Percentiles rank a stretch among this genome's conserved stretches.
Conservation (phyloP, 2,329 filamentous ascomycete species). For the Amphichorda felina region DNA sequence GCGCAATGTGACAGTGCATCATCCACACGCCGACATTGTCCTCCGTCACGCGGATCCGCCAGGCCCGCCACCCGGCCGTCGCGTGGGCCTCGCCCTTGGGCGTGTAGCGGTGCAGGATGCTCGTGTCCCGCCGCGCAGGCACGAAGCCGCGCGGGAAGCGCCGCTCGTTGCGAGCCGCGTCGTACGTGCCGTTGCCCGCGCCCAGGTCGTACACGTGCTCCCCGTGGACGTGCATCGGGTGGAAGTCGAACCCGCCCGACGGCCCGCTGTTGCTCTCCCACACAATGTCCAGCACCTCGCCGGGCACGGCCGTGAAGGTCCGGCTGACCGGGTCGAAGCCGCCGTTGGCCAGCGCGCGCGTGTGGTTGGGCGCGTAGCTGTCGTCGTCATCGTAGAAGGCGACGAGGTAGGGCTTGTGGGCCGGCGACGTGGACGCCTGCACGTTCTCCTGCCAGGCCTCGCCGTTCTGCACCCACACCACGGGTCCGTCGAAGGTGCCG, state of each 20-base stretch:
- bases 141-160: constrained; percentile 8
- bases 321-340: constrained; percentile 40
- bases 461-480: constrained; percentile 28
- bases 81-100: constrained; percentile 20
- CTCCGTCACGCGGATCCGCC: constrained; percentile 32
- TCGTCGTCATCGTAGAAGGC: constrained; percentile 35
- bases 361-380: constrained; percentile 35
- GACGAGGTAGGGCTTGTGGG: constrained; percentile 32
- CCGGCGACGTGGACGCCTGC: not conserved
- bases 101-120: constrained; percentile 43
- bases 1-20: constrained; percentile 37
- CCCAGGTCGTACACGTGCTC: constrained; percentile 42
- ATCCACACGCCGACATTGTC: constrained; percentile 38
- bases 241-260: constrained; percentile 27
- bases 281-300: constrained; percentile 44
- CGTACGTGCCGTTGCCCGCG: constrained; percentile 38
- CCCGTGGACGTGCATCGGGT: constrained; percentile 45
- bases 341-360: constrained; percentile 31
- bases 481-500: constrained; percentile 13
- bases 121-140: constrained; percentile 31
- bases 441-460: constrained; percentile 29
- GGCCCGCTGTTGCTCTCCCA: constrained; percentile 25
- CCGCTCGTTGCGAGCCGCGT: constrained; percentile 33
- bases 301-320: constrained; percentile 39
- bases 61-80: constrained; percentile 46